Percentiles rank a stretch among this genome's conserved stretches.
phyloP scores from a whole-genome alignment of 495 filamentous ascomycete species.

The Penicillium paxilli region DNA sequence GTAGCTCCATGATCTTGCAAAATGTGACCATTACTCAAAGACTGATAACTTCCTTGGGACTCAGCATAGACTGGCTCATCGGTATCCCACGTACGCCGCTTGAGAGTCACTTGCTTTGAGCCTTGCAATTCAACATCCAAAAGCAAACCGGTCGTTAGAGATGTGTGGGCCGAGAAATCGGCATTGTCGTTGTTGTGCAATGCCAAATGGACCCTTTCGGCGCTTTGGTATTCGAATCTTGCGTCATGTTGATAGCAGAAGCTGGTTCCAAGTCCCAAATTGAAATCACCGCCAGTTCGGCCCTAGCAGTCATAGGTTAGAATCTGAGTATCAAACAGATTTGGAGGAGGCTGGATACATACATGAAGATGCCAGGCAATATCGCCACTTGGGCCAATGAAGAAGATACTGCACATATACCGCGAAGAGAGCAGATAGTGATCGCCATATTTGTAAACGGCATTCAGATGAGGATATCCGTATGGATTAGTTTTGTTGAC shows the following conservation, averaged over 20 bases:
- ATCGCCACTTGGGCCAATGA: slow-evolving; percentile 29
- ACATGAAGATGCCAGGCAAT: slow-evolving; percentile 41
- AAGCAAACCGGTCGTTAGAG: slow-evolving; percentile 26
- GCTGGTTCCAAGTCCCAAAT: slow-evolving; percentile 14
- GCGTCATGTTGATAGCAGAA: slow-evolving; percentile 36
- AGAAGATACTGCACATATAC: slow-evolving; percentile 37
- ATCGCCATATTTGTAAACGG: slow-evolving; percentile 34
- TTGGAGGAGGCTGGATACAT: not conserved
- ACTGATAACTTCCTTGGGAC: slow-evolving; percentile 46
- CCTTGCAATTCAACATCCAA: slow-evolving; percentile 21
- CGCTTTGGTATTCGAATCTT: slow-evolving; percentile 16
- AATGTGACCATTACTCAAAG: slow-evolving; percentile 38
- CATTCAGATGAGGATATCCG: slow-evolving; percentile 44
- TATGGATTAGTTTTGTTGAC: slow-evolving; percentile 24
- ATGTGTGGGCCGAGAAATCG: slow-evolving; percentile 8
- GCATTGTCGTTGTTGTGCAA: slow-evolving; percentile 33
- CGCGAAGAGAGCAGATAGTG: slow-evolving; percentile 36
- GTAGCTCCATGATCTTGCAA: slow-evolving; percentile 44
- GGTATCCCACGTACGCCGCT: slow-evolving; percentile 22
- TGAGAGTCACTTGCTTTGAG: slow-evolving; percentile 14
- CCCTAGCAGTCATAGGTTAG: slow-evolving; percentile 17
- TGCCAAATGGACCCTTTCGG: slow-evolving; percentile 17
- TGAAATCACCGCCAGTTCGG: slow-evolving; percentile 39
- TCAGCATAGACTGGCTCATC: slow-evolving; percentile 29
- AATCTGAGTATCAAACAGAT: not conserved